Evolutionary conservation across 1,284 basidiomycete genomes (phyloP).

Genomic region (Grifola frondosa): DNA sequence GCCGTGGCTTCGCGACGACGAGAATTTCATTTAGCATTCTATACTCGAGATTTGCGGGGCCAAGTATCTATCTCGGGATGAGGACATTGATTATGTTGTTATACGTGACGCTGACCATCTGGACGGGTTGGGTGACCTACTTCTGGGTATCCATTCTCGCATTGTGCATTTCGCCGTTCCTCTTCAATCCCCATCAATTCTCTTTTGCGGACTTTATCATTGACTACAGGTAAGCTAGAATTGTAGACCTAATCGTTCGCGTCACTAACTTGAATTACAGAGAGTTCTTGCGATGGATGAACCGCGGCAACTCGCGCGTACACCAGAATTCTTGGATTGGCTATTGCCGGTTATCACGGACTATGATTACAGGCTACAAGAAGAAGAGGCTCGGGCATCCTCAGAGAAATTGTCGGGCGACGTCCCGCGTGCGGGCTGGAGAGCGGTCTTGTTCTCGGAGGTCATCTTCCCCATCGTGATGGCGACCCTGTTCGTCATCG

Average conservation of each 20-base stretch:
- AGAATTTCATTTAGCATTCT: constrained; percentile 91
- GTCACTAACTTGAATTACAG: constrained; percentile 37
- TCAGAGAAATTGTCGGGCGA: constrained; percentile 94
- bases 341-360: constrained; percentile 91
- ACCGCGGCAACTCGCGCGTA: constrained; percentile 91
- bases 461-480: constrained; percentile 83
- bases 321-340: constrained; percentile 98
- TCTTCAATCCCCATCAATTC: constrained; percentile 98
- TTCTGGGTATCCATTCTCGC: constrained; percentile 93
- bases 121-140: constrained; percentile 90
- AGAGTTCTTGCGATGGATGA: constrained; percentile 98
- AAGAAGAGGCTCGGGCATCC: constrained; percentile 90
- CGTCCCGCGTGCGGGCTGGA: constrained; percentile 88
- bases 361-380: constrained; percentile 97
- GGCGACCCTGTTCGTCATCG: constrained; percentile 83
- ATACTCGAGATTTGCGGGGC: constrained; percentile 95
- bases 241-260: not conserved
- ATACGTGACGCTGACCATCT: constrained; percentile 87
- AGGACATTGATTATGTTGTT: constrained; percentile 86
- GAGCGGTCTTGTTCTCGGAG: constrained; percentile 85
- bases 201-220: constrained; percentile 93
- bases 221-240: constrained; percentile 77
- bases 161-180: constrained; percentile 88
- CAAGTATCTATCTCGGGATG: constrained; percentile 95
- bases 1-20: constrained; percentile 94